phyloP scores from a whole-genome alignment of 305 asterid species.

The Euphrasia arctica region DNA sequence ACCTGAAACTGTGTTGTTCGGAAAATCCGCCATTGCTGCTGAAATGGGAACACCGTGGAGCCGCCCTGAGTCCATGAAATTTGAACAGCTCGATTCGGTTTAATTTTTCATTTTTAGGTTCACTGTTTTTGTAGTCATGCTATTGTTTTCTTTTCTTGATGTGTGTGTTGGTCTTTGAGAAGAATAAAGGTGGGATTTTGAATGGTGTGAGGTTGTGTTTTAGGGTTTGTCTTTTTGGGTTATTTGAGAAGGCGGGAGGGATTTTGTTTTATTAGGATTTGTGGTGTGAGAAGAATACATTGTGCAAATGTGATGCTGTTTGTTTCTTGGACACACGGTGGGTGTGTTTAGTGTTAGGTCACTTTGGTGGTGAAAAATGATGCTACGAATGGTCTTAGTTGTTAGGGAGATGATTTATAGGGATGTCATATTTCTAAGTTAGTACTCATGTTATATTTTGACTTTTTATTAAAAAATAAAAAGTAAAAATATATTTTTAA shows the following conservation, averaged over 20 bases:
- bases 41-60: conserved; percentile 56
- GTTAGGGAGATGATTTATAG: not conserved
- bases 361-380: not conserved
- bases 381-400: not conserved
- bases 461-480: too few species aligned
- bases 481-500: too few species aligned
- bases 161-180: not conserved
- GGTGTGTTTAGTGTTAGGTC: not conserved
- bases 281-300: conserved; percentile 19
- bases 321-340: not conserved
- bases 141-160: conserved; percentile 8
- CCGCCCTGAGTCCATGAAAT: conserved; percentile 42
- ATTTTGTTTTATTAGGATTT: conserved; percentile 27
- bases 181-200: conserved; percentile 26
- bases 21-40: conserved; percentile 42
- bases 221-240: conserved; percentile 33
- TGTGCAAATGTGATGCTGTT: not conserved
- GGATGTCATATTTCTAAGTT: not conserved
- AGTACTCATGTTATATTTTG: too few species aligned
- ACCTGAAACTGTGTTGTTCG: conserved; percentile 47
- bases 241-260: conserved; percentile 19
- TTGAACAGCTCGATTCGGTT: conserved; percentile 18
- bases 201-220: conserved; percentile 10
- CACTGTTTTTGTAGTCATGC: conserved; percentile 23
- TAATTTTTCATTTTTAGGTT: conserved; percentile 12